A percentile compares a stretch with the other conserved stretches of the same genome.
Evolutionary conservation across 306 rosid genomes (phyloP).

Genomic region (Chamaecrista fasciculata): DNA sequence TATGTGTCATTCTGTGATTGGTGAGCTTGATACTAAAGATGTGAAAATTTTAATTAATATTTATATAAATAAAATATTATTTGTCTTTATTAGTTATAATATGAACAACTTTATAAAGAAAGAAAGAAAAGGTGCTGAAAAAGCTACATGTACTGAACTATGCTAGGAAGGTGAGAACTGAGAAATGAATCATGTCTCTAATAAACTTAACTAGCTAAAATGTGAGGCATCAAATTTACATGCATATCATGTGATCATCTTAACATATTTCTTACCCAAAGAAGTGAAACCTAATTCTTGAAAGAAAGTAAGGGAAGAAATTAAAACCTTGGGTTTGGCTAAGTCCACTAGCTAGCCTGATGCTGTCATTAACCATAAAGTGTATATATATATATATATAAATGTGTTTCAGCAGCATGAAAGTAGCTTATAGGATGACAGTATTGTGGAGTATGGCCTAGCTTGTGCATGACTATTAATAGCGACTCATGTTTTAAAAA

Average conservation of each 20-base stretch:
- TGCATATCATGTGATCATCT: not conserved
- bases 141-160: too few relatives aligned
- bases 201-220: not conserved
- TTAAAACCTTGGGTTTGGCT: not conserved
- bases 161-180: too few relatives aligned
- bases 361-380: not conserved
- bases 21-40: too few relatives aligned
- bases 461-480: not conserved
- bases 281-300: not conserved
- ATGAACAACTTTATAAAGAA: too few relatives aligned
- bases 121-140: too few relatives aligned
- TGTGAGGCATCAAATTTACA: not conserved
- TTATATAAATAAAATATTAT: too few relatives aligned
- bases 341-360: not conserved
- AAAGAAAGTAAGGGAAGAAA: not conserved
- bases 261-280: not conserved
- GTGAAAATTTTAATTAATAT: too few relatives aligned
- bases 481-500: not conserved
- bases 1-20: too few relatives aligned
- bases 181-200: not conserved
- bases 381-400: not conserved
- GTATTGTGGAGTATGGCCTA: not conserved
- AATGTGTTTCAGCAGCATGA: not conserved
- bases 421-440: not conserved
- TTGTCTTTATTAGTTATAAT: too few relatives aligned